phyloP scores from a whole-genome alignment of 2,329 filamentous ascomycete species.

The Neonectria ditissima region DNA sequence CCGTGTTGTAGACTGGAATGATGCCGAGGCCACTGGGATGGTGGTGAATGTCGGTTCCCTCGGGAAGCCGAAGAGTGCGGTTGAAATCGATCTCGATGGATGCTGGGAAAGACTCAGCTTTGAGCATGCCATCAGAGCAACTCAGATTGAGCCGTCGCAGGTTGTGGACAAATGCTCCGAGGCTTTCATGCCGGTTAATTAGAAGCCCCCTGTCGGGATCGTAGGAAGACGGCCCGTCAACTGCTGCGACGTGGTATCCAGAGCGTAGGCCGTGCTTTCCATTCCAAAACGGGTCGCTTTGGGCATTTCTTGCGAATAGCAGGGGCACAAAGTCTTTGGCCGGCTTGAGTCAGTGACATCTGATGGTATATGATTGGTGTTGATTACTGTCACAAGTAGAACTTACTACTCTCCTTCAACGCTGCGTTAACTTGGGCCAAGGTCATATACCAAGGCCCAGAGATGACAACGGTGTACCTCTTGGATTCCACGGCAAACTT shows the following conservation, averaged over 20 bases:
- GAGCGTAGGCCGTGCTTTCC: not conserved
- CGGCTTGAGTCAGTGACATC: too few species aligned
- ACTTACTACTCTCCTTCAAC: not conserved
- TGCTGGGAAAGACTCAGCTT: constrained; percentile 12
- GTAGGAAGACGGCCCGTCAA: constrained; percentile 10
- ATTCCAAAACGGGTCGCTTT: not conserved
- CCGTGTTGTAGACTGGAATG: constrained; percentile 16
- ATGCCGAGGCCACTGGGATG: constrained; percentile 13
- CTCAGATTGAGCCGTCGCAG: not conserved
- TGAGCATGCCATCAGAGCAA: constrained; percentile 9
- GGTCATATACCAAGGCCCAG: constrained; percentile 18
- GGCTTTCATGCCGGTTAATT: constrained; percentile 5
- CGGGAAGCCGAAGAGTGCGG: constrained; percentile 20
- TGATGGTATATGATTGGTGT: too few species aligned
- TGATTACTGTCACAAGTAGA: not conserved
- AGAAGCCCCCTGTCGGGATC: constrained; percentile 5
- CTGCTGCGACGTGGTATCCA: constrained; percentile 4
- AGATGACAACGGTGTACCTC: not conserved
- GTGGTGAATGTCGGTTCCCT: constrained; percentile 4
- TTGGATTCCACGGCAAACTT: not conserved
- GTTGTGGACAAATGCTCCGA: not conserved
- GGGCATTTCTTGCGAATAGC: constrained; percentile 10
- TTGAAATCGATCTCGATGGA: constrained; percentile 21
- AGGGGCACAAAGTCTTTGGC: too few species aligned
- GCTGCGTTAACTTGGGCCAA: constrained; percentile 2